phyloP scores from a whole-genome alignment of 495 filamentous ascomycete species.

The Trichocladium uniseriatum region DNA sequence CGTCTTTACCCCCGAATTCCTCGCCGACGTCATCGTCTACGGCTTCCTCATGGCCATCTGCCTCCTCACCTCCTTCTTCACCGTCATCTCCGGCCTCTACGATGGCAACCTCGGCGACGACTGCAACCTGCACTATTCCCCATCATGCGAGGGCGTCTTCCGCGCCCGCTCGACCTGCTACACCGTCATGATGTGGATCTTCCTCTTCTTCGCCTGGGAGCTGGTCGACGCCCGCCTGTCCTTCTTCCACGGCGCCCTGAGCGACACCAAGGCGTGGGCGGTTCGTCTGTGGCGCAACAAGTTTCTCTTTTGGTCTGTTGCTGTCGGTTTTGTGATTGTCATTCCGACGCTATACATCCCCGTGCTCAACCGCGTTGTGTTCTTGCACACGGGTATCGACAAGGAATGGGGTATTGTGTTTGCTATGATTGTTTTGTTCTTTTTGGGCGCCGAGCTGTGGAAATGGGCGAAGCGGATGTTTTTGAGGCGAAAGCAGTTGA shows the following conservation, averaged over 20 bases:
- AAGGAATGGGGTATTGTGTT: constrained; percentile 63
- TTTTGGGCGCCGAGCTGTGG: constrained; percentile 55
- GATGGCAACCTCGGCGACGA: constrained; percentile 53
- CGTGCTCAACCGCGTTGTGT: constrained; percentile 53
- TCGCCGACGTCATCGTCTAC: constrained; percentile 63
- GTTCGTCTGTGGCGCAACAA: constrained; percentile 49
- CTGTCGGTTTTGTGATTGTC: constrained; percentile 53
- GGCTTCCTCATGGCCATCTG: constrained; percentile 54
- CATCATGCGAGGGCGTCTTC: constrained; percentile 52
- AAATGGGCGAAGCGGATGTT: constrained; percentile 31
- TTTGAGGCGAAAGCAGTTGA: not conserved
- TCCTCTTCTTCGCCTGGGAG: not conserved
- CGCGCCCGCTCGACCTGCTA: constrained; percentile 62
- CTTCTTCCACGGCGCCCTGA: constrained; percentile 54
- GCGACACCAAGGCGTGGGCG: constrained; percentile 25
- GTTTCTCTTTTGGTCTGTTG: constrained; percentile 63
- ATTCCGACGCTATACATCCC: constrained; percentile 70
- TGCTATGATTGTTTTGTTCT: constrained; percentile 48
- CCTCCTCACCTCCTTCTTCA: constrained; percentile 42
- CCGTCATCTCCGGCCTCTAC: constrained; percentile 59
- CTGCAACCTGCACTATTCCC: constrained; percentile 51
- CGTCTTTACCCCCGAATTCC: constrained; percentile 58
- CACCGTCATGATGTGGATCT: not conserved
- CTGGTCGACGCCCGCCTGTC: constrained; percentile 59
- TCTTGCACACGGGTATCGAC: constrained; percentile 58